Conservation (phyloP, 2,329 filamentous ascomycete species). For the Aspergillus ustus region DNA sequence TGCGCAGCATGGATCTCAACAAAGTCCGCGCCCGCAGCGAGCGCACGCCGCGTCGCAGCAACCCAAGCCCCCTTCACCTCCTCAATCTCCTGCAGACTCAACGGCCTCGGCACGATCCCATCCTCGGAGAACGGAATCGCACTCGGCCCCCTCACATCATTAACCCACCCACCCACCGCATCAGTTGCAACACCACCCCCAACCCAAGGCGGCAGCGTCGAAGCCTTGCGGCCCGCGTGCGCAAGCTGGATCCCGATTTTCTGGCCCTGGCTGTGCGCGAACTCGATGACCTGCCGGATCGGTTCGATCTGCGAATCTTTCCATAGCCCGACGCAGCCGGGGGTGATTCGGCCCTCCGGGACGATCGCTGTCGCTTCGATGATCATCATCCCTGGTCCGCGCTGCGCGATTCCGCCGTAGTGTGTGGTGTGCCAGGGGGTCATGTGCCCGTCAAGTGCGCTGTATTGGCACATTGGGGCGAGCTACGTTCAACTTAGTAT, state of each 20-base stretch:
- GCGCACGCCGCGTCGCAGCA: neutral
- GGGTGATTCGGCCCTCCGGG: neutral
- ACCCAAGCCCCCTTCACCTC: neutral
- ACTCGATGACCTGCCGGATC: neutral
- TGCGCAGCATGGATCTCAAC: neutral
- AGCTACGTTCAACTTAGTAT: too few species aligned
- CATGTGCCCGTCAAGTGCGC: neutral
- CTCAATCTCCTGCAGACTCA: neutral
- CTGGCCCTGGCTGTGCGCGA: neutral
- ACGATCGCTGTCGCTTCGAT: neutral
- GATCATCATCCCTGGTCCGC: neutral
- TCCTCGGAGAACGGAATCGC: too few species aligned
- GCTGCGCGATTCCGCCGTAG: neutral
- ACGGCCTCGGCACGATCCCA: neutral
- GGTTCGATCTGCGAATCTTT: neutral
- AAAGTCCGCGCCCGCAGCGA: too few species aligned
- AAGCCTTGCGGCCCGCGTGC: neutral
- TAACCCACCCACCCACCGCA: too few species aligned
- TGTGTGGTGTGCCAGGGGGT: neutral
- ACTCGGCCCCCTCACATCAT: too few species aligned
- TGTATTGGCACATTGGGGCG: slow-evolving; percentile 55
- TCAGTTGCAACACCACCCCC: neutral
- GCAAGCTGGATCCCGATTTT: neutral
- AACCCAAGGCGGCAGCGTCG: neutral
- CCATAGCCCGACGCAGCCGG: neutral